Conservation (phyloP, 2,329 filamentous ascomycete genomes). For the Exophiala viscosa region DNA sequence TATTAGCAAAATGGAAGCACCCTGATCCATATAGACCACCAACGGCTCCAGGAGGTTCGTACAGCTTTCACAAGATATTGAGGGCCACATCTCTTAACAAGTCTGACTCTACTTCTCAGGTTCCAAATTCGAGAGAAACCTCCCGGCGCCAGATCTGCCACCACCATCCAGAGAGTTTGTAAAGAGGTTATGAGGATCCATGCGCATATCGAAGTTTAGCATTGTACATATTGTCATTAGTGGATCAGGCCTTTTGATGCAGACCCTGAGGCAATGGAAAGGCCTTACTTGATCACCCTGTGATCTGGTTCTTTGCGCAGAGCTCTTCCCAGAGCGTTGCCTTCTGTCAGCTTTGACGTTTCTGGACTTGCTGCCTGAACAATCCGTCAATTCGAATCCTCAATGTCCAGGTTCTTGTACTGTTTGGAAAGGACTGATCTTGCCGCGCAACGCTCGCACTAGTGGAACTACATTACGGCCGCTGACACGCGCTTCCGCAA, state of each 20-base stretch:
- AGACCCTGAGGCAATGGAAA: slow-evolving; percentile 3
- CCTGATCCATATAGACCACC: slow-evolving; percentile 88
- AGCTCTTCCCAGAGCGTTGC: no score
- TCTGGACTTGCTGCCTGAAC: no score
- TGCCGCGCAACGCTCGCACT: no score
- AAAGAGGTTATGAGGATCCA: slow-evolving; percentile 24
- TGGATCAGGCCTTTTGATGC: background rate
- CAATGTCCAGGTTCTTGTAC: background rate
- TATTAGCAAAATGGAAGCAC: slow-evolving; percentile 94
- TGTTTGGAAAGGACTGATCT: no score
- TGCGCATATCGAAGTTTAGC: background rate
- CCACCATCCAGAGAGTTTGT: slow-evolving; percentile 32
- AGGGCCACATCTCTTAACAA: background rate
- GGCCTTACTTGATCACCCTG: background rate
- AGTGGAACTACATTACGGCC: no score
- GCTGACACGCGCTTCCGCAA: no score
- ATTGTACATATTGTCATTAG: slow-evolving; percentile 22
- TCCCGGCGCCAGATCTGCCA: slow-evolving; percentile 73
- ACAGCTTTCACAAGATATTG: background rate
- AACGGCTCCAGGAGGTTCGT: slow-evolving; percentile 84
- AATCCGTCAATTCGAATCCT: background rate
- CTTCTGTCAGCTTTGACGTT: no score
- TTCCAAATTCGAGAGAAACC: slow-evolving; percentile 93
- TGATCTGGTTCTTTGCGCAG: no score
- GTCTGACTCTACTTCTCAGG: slow-evolving; percentile 49